Evolutionary conservation across 1,284 basidiomycete genomes (phyloP).

Genomic region (Erythrobasidium hasegawianum): DNA sequence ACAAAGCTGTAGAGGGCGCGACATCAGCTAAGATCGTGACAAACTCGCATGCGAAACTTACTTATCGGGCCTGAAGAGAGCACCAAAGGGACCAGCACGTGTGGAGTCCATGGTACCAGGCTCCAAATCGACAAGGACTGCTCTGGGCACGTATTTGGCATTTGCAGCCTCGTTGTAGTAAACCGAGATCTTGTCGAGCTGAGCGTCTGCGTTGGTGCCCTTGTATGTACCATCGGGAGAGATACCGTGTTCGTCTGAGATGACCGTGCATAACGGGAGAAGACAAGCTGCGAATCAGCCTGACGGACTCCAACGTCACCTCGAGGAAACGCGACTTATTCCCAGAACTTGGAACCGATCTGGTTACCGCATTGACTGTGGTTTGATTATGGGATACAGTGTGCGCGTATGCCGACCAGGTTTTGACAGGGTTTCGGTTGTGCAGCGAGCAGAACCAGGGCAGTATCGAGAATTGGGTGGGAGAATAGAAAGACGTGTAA

Average conservation of each 20-base stretch:
- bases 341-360: constrained; percentile 37
- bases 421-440: too few species aligned
- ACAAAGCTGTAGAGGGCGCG: constrained; percentile 53
- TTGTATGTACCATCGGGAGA: constrained; percentile 30
- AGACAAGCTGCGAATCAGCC: background rate
- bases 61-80: constrained; percentile 83
- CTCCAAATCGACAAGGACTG: constrained; percentile 54
- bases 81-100: constrained; percentile 63
- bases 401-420: too few species aligned
- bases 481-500: background rate
- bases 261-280: constrained; percentile 20
- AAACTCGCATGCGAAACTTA: background rate
- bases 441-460: background rate
- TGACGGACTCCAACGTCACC: too few species aligned
- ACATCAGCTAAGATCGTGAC: background rate
- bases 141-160: constrained; percentile 59
- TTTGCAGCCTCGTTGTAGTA: constrained; percentile 42
- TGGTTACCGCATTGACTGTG: constrained; percentile 37
- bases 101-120: constrained; percentile 69
- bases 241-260: constrained; percentile 35
- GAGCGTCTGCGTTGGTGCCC: constrained; percentile 63
- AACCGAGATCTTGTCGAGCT: constrained; percentile 74
- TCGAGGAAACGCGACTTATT: constrained; percentile 4
- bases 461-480: background rate
- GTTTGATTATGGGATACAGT: background rate